Percentiles rank a stretch among this genome's conserved stretches.
These are phyloP conservation scores for Paramecium octaurelia DNA, from an alignment of 73 alveolate species.

Conservation along the genomic window DNA sequence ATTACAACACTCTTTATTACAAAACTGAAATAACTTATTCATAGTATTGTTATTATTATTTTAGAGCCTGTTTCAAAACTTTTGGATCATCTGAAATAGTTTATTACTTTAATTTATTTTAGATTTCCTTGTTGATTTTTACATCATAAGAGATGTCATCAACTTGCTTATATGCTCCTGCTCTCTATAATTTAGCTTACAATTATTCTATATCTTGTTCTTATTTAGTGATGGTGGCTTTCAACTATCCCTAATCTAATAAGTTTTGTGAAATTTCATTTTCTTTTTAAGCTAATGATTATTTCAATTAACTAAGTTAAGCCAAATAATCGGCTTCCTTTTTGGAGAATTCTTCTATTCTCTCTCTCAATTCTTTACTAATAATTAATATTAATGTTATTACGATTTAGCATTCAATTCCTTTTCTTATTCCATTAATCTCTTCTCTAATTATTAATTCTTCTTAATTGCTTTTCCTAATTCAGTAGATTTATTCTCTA, in stretches of 20 bases:
- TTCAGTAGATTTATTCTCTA: background rate
- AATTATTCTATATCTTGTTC: background rate
- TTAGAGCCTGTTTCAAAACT: background rate
- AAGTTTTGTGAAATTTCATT: background rate
- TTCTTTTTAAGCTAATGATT: background rate
- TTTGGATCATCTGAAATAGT: background rate
- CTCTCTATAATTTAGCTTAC: background rate
- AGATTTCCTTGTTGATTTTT: background rate
- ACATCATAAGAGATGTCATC: background rate
- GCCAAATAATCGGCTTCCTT: background rate
- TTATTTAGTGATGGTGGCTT: background rate
- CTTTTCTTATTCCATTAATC: background rate
- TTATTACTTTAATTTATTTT: background rate
- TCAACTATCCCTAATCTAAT: background rate
- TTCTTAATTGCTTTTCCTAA: background rate
- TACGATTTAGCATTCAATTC: slow-evolving; percentile 18
- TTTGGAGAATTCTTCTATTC: background rate
- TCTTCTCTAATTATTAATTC: background rate
- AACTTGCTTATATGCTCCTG: background rate
- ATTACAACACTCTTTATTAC: background rate
- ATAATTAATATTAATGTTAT: background rate
- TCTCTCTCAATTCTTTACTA: background rate
- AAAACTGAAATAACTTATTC: background rate
- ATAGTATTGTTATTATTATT: background rate
- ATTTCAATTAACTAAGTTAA: background rate